Evolutionary conservation across 176 grass and related monocot genomes (phyloP).

Genomic region (Oryza glumipatula): DNA sequence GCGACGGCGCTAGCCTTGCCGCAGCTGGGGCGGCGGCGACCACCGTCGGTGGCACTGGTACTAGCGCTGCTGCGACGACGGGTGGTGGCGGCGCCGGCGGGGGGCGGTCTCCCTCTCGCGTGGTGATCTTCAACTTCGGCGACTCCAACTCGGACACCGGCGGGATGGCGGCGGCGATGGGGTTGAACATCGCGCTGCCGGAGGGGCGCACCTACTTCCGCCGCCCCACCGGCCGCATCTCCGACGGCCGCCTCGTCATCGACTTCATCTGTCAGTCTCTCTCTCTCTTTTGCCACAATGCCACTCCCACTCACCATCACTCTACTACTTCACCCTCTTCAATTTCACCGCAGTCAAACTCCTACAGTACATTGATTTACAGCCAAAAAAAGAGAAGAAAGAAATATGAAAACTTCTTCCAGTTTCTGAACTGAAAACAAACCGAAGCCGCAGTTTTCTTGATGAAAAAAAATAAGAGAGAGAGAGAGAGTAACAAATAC

Average conservation of each 20-base stretch:
- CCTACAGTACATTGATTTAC: too few species aligned
- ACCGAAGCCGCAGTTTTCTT: background rate
- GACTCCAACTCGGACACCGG: constrained; percentile 99
- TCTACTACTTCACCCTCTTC: background rate
- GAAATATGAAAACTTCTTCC: background rate
- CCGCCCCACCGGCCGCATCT: constrained; percentile 58
- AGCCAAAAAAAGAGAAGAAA: background rate
- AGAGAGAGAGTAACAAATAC: too few species aligned
- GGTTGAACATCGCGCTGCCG: constrained; percentile 48
- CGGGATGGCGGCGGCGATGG: constrained; percentile 56
- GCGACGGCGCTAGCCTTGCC: background rate
- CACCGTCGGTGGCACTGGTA: too few species aligned
- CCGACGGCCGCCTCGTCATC: constrained; percentile 88
- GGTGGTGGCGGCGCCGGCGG: too few species aligned
- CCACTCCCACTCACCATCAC: too few species aligned
- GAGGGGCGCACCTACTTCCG: constrained; percentile 69
- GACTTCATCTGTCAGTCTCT: constrained; percentile 79
- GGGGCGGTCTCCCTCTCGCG: background rate
- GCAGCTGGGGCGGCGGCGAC: background rate
- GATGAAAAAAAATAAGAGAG: background rate
- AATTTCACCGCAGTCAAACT: background rate
- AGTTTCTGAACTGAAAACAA: background rate
- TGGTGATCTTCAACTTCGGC: constrained; percentile 85
- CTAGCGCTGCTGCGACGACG: too few species aligned
- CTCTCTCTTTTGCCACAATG: too few species aligned